Evolutionary conservation across 2,329 filamentous ascomycete species (phyloP).

Genomic region (Helotiales sp.): DNA sequence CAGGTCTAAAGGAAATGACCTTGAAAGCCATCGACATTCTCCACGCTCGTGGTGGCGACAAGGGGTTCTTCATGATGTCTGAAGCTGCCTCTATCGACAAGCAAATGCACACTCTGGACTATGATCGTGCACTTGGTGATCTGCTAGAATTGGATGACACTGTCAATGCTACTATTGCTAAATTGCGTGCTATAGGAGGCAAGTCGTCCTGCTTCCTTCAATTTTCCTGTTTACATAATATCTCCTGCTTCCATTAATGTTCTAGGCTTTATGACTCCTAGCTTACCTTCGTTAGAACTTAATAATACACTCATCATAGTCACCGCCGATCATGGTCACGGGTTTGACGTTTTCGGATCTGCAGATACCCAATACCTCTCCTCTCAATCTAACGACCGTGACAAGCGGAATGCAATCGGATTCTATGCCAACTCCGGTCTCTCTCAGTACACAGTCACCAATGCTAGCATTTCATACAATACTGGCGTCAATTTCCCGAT

Average conservation of each 20-base stretch:
- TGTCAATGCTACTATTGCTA: constrained; percentile 69
- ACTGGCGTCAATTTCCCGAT: constrained; percentile 76
- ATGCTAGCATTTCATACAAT: constrained; percentile 62
- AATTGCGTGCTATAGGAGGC: constrained; percentile 61
- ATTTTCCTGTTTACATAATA: too few relatives aligned
- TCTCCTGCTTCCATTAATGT: too few relatives aligned
- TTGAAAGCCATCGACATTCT: constrained; percentile 82
- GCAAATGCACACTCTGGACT: constrained; percentile 85
- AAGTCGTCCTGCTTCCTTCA: neutral
- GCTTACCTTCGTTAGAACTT: constrained; percentile 44
- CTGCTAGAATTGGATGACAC: constrained; percentile 86
- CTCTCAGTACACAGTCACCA: constrained; percentile 68
- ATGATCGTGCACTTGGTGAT: constrained; percentile 81
- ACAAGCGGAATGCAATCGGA: constrained; percentile 75
- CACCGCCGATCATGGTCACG: constrained; percentile 86
- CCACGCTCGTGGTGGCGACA: constrained; percentile 61
- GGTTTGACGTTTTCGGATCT: constrained; percentile 82
- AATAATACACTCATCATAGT: constrained; percentile 79
- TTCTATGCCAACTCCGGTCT: constrained; percentile 72
- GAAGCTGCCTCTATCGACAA: constrained; percentile 87
- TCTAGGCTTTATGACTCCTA: too few relatives aligned
- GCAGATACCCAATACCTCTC: constrained; percentile 79
- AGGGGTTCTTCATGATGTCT: constrained; percentile 86
- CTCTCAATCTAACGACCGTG: constrained; percentile 63
- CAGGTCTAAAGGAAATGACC: constrained; percentile 87